Conservation (phyloP, 2,329 filamentous ascomycete genomes). For the Alternaria sp. region DNA sequence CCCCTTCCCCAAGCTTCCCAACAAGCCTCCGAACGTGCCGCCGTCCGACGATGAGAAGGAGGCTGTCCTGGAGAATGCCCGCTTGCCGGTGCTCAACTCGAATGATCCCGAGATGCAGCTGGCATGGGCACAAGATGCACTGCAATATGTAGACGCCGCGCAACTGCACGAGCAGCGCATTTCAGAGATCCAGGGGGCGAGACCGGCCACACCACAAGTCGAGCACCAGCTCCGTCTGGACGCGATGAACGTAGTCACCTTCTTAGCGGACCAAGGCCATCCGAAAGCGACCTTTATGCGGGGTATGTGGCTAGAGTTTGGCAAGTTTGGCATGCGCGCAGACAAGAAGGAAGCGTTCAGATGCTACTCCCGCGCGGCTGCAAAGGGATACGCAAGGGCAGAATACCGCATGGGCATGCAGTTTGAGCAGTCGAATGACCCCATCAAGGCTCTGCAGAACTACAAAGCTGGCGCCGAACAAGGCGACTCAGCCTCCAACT, state of each 20-base stretch:
- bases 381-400: constrained; percentile 84
- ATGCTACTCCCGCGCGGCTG: constrained; percentile 85
- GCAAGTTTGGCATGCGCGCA: constrained; percentile 87
- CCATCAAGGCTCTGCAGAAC: constrained; percentile 87
- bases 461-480: constrained; percentile 83
- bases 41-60: constrained; percentile 95
- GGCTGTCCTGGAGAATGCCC: constrained; percentile 83
- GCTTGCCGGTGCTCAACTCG: constrained; percentile 84
- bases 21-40: constrained; percentile 85
- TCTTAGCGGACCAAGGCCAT: constrained; percentile 89
- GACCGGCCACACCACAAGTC: constrained; percentile 81
- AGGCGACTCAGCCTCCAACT: constrained; percentile 87
- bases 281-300: constrained; percentile 94
- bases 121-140: constrained; percentile 92
- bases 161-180: constrained; percentile 79
- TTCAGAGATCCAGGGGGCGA: constrained; percentile 63
- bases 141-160: constrained; percentile 87
- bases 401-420: constrained; percentile 99
- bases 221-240: constrained; percentile 90
- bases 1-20: constrained; percentile 85
- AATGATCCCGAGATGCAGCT: constrained; percentile 97
- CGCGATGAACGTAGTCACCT: constrained; percentile 89
- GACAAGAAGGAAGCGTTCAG: constrained; percentile 96
- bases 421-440: constrained; percentile 93
- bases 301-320: constrained; percentile 98